Base-by-base conservation (phyloP, 805 yeast genomes). In the Schizosaccharomyces octosporus region DNA sequence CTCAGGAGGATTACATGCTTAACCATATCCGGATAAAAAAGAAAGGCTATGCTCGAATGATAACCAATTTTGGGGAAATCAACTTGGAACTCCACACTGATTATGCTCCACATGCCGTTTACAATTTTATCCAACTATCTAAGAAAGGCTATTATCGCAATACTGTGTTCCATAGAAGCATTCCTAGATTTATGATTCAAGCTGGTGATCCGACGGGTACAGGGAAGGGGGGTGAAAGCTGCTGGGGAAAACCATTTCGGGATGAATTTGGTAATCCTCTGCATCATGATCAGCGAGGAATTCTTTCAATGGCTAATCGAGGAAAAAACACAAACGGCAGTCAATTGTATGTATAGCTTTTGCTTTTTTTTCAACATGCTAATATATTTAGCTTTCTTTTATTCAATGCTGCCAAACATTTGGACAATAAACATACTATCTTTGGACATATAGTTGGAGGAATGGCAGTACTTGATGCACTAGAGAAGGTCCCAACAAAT, bases 281-380 rank as follows among this genome's bases (percentile, higher is more conserved):
- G 76, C 82, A 72, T 67, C 95, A 87, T 75, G 80, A 78, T 73
- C 81, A 78, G 71, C 84, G 90, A 65, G 94, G 94, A 70, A 76
- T 85, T 66, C 74, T 87, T 68, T 82, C 94, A 54, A 87, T 87
- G 95, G 95, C 95, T 65, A 87, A 87, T 68, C 84, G 90, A 63
- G 95, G 95, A 67, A 90, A 90, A 73, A 84, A 85, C 80, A 85
- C 95, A 72, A 87, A 87, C 72, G 93, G 95, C 29, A 85, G 94
- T 31, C 95, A 87, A 74, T 87, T 87, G 64, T 64, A 59, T 7
- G 63, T 62, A 11, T 45, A 41, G 7, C n/a, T 15, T 60, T 42
- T 57, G 11, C 51, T 45, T 24, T 45, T 9, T 13, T 45, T 45
- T 45, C 11, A 27, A 3, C 2, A 45, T 19, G 48, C 48, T 57